phyloP scores from a whole-genome alignment of 768 basidiomycete species.

The Termitomyces sp. region DNA sequence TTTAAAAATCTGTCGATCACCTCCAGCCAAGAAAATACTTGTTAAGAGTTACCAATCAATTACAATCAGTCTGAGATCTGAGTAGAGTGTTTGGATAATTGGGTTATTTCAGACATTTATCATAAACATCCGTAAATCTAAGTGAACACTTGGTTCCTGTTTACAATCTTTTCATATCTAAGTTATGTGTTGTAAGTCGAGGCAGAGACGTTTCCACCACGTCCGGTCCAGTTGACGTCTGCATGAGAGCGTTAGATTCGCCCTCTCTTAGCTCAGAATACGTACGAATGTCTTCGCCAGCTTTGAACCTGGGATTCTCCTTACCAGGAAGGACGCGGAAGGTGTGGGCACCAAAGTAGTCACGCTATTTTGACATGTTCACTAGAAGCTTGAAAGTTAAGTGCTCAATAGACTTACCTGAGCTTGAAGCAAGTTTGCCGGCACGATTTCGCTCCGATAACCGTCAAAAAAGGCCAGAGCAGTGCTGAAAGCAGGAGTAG shows the following conservation, averaged over 20 bases:
- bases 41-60: neutral
- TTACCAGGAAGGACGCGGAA: constrained; percentile 92
- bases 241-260: neutral
- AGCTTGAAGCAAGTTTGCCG: constrained; percentile 92
- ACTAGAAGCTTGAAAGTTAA: neutral
- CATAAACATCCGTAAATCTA: constrained; percentile 9
- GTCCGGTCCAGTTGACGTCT: constrained; percentile 99
- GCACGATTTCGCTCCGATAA: constrained; percentile 91
- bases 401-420: constrained; percentile 45
- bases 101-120: constrained; percentile 3
- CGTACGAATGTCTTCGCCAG: constrained; percentile 85
- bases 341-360: constrained; percentile 99
- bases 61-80: neutral
- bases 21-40: neutral
- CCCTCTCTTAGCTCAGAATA: constrained; percentile 15
- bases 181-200: constrained; percentile 66
- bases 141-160: neutral
- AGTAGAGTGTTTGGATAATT: neutral
- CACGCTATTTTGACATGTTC: constrained; percentile 47
- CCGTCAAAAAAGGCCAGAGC: constrained; percentile 99
- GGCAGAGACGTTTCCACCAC: constrained; percentile 91
- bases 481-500: constrained; percentile 96
- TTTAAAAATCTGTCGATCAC: constrained; percentile 1
- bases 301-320: constrained; percentile 77
- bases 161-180: constrained; percentile 9